Evolutionary conservation across 345 rosid genomes (phyloP).

Genomic region (Dipteronia dyeriana): DNA sequence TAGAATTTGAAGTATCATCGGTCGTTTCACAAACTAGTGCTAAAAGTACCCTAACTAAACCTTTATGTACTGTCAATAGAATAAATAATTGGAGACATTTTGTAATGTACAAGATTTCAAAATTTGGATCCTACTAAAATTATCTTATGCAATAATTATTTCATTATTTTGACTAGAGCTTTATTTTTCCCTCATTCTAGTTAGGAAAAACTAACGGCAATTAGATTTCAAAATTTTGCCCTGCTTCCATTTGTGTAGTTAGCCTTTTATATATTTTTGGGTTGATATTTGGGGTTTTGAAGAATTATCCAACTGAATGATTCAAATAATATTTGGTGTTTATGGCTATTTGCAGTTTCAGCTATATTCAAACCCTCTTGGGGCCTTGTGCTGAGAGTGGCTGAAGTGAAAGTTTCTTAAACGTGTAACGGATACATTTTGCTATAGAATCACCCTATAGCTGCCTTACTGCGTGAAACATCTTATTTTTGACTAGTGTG

Average conservation of each 20-base stretch:
- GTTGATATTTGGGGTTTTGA: neutral
- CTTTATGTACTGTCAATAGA: too few relatives aligned
- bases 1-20: neutral
- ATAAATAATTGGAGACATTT: too few relatives aligned
- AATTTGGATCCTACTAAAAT: too few relatives aligned
- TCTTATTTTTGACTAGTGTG: neutral
- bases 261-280: neutral
- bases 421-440: neutral
- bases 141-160: neutral
- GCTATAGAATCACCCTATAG: neutral
- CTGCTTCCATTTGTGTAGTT: neutral
- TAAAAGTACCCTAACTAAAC: neutral
- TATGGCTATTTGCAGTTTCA: slow-evolving; percentile 37
- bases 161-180: neutral
- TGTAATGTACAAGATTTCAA: too few relatives aligned
- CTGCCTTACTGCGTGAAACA: neutral
- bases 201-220: neutral
- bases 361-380: slow-evolving; percentile 32
- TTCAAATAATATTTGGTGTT: slow-evolving; percentile 1
- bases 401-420: neutral
- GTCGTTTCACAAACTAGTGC: neutral
- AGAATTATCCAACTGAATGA: neutral
- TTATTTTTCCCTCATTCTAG: neutral
- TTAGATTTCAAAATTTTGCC: neutral
- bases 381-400: neutral